Evolutionary conservation across 1,284 basidiomycete genomes (phyloP), one percentile per base, ranked within the genome.

Genomic region (Gymnopus androsaceus): DNA sequence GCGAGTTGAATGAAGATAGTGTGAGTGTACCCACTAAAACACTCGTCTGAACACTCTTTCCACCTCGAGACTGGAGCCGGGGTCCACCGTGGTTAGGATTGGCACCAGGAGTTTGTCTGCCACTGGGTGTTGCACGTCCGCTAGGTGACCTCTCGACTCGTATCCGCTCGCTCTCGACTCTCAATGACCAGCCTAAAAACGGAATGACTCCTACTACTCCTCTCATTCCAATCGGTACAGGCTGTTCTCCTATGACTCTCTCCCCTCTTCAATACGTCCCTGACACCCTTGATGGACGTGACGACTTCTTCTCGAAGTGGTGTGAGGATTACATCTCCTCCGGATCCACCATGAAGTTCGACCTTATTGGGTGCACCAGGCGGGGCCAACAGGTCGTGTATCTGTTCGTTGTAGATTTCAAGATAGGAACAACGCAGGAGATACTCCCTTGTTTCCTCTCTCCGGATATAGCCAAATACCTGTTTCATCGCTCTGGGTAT

Each of bases 161-260:
- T 30, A 25, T 57, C 53, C 9, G 51, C 58, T 54, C 88, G 72
- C 65, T 91, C 88, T 51, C 91, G 75, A 63, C 87, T 90, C 71
- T 93, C 90, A 41, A 93, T 84, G 0, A 95, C 93, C 34, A 96
- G 82, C 41, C 94, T 80, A 72, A 98, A 96, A 0, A 98, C 90
- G 59, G 91, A 94, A 71, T 98, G 96, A 73, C 89, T 93, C 21
- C 96, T 81, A 64, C 91, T 94, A 73, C 91, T 94, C 41, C 95
- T 76, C 65, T 95, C 92, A 69, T 99, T 99, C 94, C 95, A 99
- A 69, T 99, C 96, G 14, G 96, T 99, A 61, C 87, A 91, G 0
- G 95, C 95, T 3, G 95, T 95, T 61, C 95, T 82, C 38, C 96
- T 76, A 65, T 95, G 92, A 1, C 88, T 86, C 68, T 95, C 93